phyloP scores from a whole-genome alignment of 2,329 filamentous ascomycete genomes.

The Penicillium sp. region DNA sequence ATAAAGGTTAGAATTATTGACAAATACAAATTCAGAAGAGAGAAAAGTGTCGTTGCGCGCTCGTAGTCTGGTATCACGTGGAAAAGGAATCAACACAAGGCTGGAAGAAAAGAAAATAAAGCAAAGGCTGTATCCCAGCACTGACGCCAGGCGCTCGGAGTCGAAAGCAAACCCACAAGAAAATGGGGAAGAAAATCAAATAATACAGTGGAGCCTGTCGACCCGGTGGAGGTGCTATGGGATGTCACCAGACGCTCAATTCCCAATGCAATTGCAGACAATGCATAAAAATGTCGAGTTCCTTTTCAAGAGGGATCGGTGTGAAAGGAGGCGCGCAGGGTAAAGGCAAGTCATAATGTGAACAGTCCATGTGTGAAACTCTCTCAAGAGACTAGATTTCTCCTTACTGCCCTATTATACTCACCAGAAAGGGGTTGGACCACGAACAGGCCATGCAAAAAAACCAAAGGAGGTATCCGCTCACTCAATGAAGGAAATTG shows the following conservation, averaged over 20 bases:
- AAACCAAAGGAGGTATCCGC: slow-evolving; percentile 8
- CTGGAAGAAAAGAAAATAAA: slow-evolving; percentile 14
- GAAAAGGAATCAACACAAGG: slow-evolving; percentile 12
- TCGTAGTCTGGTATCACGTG: slow-evolving; percentile 39
- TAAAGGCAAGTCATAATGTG: background rate
- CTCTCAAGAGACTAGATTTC: background rate
- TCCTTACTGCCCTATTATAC: background rate
- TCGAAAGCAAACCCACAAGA: slow-evolving; percentile 21
- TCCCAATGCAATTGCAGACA: slow-evolving; percentile 15
- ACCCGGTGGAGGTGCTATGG: slow-evolving; percentile 16
- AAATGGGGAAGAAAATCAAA: slow-evolving; percentile 11
- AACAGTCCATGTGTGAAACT: background rate
- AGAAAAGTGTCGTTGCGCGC: slow-evolving; percentile 30
- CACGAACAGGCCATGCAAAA: slow-evolving; percentile 7
- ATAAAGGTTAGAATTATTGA: slow-evolving; percentile 25
- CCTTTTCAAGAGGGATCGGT: background rate
- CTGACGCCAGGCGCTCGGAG: slow-evolving; percentile 32
- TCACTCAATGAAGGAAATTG: slow-evolving; percentile 3
- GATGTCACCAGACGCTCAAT: slow-evolving; percentile 11
- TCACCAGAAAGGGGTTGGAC: slow-evolving; percentile 5
- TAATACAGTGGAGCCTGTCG: slow-evolving; percentile 12
- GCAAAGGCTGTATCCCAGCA: slow-evolving; percentile 24
- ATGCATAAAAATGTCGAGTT: slow-evolving; percentile 1
- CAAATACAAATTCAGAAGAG: slow-evolving; percentile 37
- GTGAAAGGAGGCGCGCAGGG: slow-evolving; percentile 5